Conservation (phyloP, 2,329 filamentous ascomycete genomes). For the Aspergillus clavatus region DNA sequence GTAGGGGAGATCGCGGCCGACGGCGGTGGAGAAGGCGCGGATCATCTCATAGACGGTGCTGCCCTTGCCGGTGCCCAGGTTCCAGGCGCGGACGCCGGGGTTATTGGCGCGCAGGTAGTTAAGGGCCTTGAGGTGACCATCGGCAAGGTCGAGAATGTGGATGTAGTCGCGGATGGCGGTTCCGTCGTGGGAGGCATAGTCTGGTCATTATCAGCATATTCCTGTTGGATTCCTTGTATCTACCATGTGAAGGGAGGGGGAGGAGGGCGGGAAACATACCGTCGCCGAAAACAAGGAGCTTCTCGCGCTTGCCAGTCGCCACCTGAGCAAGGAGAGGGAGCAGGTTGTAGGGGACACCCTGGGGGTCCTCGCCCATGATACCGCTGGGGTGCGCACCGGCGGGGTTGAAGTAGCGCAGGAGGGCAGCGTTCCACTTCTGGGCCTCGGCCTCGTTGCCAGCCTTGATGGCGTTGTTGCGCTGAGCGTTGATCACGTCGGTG, state of each 20-base stretch:
- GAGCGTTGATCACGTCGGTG: conserved; percentile 80
- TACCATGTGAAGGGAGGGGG: too few species aligned
- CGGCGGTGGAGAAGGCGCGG: conserved; percentile 83
- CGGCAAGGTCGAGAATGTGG: conserved; percentile 47
- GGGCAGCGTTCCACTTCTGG: conserved; percentile 85
- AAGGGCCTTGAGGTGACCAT: conserved; percentile 62
- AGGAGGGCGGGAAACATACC: too few species aligned
- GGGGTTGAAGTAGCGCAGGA: conserved; percentile 97
- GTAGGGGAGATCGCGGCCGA: conserved; percentile 81
- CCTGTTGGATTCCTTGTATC: too few species aligned
- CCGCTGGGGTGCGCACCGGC: conserved; percentile 90
- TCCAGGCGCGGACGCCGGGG: conserved; percentile 93
- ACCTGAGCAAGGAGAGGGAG: conserved; percentile 92
- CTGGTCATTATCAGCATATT: conserved; percentile 41
- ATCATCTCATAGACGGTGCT: conserved; percentile 98
- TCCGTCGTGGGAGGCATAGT: conserved; percentile 62
- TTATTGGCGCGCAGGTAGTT: conserved; percentile 52
- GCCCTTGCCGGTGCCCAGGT: conserved; percentile 88
- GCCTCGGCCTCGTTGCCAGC: conserved; percentile 62
- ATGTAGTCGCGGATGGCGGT: conserved; percentile 72
- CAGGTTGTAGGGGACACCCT: conserved; percentile 93
- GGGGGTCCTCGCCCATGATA: conserved; percentile 96
- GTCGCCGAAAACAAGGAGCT: conserved; percentile 89
- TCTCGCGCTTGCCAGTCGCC: conserved; percentile 88
- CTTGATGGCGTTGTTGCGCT: conserved; percentile 78